Conservation (phyloP, 495 filamentous ascomycete genomes). For the Xylaria castorea region DNA sequence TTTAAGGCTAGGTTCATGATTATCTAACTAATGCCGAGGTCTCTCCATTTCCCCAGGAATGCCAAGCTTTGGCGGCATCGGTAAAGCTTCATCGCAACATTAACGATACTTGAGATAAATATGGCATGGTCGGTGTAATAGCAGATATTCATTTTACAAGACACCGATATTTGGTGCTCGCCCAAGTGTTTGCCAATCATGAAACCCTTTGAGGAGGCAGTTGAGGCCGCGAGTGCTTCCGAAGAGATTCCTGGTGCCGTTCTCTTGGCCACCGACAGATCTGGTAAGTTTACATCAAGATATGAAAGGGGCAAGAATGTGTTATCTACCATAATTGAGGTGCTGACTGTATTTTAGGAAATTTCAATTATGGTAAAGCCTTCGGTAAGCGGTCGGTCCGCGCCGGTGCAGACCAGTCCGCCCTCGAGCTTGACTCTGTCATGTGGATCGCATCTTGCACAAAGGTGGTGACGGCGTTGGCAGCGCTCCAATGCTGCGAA, state of each 20-base stretch:
- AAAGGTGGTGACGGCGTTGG: constrained; percentile 28
- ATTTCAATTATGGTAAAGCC: constrained; percentile 17
- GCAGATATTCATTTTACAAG: neutral
- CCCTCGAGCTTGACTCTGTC: constrained; percentile 23
- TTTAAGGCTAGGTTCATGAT: neutral
- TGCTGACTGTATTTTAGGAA: neutral
- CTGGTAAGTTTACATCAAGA: constrained; percentile 13
- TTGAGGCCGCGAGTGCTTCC: constrained; percentile 24
- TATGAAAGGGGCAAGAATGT: neutral
- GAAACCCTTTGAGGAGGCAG: constrained; percentile 23
- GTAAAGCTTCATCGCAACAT: neutral
- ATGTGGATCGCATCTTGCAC: constrained; percentile 33
- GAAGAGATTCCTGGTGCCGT: constrained; percentile 27
- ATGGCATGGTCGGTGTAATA: neutral
- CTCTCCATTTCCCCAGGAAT: constrained; percentile 13
- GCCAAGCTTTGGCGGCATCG: constrained; percentile 2
- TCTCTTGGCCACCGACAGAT: constrained; percentile 22
- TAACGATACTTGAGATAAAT: neutral
- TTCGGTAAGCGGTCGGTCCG: constrained; percentile 28
- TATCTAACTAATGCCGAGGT: constrained; percentile 13
- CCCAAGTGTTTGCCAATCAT: constrained; percentile 14
- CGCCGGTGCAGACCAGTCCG: constrained; percentile 21
- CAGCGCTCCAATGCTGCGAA: constrained; percentile 27
- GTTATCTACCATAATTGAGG: neutral
- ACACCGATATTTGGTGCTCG: neutral